phyloP scores from a whole-genome alignment of 139 green algal genomes.

The Edaphochlamys debaryana region DNA sequence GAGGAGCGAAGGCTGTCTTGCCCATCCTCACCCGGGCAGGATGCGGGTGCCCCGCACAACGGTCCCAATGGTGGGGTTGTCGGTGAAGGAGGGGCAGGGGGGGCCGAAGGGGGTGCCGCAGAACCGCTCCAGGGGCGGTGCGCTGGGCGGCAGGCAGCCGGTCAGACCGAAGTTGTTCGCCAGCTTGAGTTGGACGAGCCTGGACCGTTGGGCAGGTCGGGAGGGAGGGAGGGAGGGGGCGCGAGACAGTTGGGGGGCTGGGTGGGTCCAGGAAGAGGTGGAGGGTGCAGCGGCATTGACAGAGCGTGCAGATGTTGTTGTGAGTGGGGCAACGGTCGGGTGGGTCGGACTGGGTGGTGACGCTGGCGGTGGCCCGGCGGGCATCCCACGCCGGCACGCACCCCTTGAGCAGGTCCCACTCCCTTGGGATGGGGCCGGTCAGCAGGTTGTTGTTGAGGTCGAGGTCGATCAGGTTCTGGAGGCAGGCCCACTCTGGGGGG shows the following conservation, averaged over 20 bases:
- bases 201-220: too few species aligned
- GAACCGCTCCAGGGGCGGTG: constrained; percentile 3
- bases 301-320: background rate
- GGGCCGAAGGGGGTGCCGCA: background rate
- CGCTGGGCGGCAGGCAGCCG: constrained; percentile 28
- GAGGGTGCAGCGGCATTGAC: too few species aligned
- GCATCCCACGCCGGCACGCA: background rate
- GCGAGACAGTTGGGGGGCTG: too few species aligned
- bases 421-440: constrained; percentile 14
- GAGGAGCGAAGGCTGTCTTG: too few species aligned
- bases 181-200: constrained; percentile 34
- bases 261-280: too few species aligned
- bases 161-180: constrained; percentile 17
- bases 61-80: too few species aligned
- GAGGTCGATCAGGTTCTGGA: constrained; percentile 34
- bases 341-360: too few species aligned
- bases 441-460: constrained; percentile 13
- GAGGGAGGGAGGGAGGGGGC: too few species aligned
- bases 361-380: background rate
- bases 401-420: constrained; percentile 22
- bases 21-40: too few species aligned
- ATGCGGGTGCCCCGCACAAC: too few species aligned
- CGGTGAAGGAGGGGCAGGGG: too few species aligned
- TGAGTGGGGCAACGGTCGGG: too few species aligned
- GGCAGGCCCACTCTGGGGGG: constrained; percentile 35